phyloP scores from a whole-genome alignment of 345 rosid species.

The Corchorus olitorius region DNA sequence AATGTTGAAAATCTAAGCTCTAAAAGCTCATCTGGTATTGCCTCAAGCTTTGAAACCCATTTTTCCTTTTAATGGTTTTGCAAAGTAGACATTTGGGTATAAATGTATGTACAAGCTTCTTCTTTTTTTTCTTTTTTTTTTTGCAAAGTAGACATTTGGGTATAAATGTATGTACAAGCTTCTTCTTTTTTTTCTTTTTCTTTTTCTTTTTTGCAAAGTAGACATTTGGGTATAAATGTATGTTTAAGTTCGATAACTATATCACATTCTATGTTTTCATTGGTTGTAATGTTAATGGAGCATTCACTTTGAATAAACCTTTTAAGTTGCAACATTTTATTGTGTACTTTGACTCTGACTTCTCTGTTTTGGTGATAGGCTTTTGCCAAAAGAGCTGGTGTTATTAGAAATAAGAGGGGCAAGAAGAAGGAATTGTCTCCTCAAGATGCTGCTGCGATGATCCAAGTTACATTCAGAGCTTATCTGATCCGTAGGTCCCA shows the following conservation, averaged over 20 bases:
- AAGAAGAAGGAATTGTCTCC: constrained; percentile 76
- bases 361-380: constrained; percentile 48
- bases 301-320: neutral
- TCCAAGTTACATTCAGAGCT: constrained; percentile 81
- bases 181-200: too few species aligned
- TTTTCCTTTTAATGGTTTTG: neutral
- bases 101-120: neutral
- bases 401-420: constrained; percentile 55
- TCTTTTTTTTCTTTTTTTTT: too few species aligned
- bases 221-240: neutral
- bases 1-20: neutral
- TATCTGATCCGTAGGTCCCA: constrained; percentile 79
- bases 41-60: neutral
- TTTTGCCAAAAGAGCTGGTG: constrained; percentile 67
- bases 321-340: neutral
- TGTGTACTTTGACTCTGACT: neutral
- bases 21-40: neutral
- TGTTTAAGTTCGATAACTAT: neutral
- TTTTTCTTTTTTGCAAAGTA: neutral
- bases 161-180: neutral
- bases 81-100: neutral
- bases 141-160: neutral
- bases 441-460: constrained; percentile 79
- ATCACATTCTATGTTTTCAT: neutral
- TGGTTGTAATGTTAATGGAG: neutral